phyloP scores from a whole-genome alignment of 441 rosid species.

The Aquilaria agallochum region DNA sequence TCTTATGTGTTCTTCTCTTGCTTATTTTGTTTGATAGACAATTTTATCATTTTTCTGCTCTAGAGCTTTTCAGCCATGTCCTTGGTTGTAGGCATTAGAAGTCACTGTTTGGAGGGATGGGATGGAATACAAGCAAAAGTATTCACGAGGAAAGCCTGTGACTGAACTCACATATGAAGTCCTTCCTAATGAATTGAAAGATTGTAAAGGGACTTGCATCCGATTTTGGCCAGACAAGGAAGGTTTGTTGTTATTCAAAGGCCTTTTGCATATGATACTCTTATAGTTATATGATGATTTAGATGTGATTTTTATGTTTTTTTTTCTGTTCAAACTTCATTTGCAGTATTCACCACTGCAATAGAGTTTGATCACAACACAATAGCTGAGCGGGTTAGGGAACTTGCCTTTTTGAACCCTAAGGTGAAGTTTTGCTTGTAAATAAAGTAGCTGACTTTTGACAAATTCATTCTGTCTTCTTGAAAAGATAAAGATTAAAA shows the following conservation, averaged over 20 bases:
- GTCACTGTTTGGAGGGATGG: slow-evolving; percentile 94
- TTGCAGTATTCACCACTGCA: slow-evolving; percentile 83
- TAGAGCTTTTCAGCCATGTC: background rate
- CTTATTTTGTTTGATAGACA: too few relatives aligned
- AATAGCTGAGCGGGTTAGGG: slow-evolving; percentile 84
- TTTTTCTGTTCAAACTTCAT: slow-evolving; percentile 13
- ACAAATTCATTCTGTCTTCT: too few relatives aligned
- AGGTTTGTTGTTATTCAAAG: slow-evolving; percentile 40
- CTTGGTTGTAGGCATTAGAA: slow-evolving; percentile 56
- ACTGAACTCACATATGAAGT: slow-evolving; percentile 50
- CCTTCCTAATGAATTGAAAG: slow-evolving; percentile 62
- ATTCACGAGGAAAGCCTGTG: slow-evolving; percentile 90
- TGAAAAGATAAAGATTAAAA: too few relatives aligned
- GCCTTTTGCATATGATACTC: slow-evolving; percentile 4
- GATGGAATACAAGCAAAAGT: slow-evolving; percentile 75
- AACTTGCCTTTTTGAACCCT: slow-evolving; percentile 95
- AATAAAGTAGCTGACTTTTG: background rate
- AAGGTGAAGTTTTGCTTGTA: slow-evolving; percentile 41
- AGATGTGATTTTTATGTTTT: slow-evolving; percentile 12
- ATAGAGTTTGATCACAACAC: slow-evolving; percentile 87
- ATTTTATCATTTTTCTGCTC: too few relatives aligned
- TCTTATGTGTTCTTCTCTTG: background rate
- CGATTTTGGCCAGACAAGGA: slow-evolving; percentile 97
- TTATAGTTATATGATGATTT: slow-evolving; percentile 7
- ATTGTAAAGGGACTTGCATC: slow-evolving; percentile 65